Evolutionary conservation across 352 stramenopile species (phyloP), one percentile per base, ranked within the genome.

Genomic region (Phytopythium cucurbitacearum): DNA sequence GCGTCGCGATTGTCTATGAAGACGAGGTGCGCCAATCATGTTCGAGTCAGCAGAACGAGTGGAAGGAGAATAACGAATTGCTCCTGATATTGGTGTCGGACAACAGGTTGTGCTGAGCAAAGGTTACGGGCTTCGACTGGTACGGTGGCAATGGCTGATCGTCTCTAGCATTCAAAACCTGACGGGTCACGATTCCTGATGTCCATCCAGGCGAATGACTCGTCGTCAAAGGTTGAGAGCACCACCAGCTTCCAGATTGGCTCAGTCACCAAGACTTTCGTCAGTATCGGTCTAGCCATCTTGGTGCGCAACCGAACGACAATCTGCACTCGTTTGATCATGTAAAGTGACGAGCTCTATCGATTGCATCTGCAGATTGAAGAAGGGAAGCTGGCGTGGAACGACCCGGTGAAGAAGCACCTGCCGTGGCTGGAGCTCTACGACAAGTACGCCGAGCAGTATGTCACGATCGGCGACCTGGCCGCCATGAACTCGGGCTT

Each of bases 161-260:
- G 7, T 11, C 21, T 28, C 21, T 28, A 28, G 21, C 21, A 28
- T 28, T 28, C 21, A 28, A 28, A 28, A 28, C 21, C 21, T 28
- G 21, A 28, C 21, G 21, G 21, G 21, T 2, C 21, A 28, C 21
- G 21, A 28, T 28, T 28, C 21, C 21, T 28, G 21, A 28, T 28
- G 21, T 53, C 10, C 48, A 8, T 55, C 1, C 36, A 74, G 59
- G 56, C 46, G 33, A 71, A 73, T 12, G 67, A 81, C 39, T 50
- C 45, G 3, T 47, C 33, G 9, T 80, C 56, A 38, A 32, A 48
- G 0, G 75, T 87, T 33, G 71, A 72, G 1, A 60, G 51, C 33
- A 61, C 69, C 10, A 72, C 71, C n/a, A 54, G 85, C 51, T 89
- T 89, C 53, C 71, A 89, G 62, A 84, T 89, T 46, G 78, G 78